phyloP scores from a whole-genome alignment of 495 filamentous ascomycete genomes.

The Lasiosphaeria ovina region DNA sequence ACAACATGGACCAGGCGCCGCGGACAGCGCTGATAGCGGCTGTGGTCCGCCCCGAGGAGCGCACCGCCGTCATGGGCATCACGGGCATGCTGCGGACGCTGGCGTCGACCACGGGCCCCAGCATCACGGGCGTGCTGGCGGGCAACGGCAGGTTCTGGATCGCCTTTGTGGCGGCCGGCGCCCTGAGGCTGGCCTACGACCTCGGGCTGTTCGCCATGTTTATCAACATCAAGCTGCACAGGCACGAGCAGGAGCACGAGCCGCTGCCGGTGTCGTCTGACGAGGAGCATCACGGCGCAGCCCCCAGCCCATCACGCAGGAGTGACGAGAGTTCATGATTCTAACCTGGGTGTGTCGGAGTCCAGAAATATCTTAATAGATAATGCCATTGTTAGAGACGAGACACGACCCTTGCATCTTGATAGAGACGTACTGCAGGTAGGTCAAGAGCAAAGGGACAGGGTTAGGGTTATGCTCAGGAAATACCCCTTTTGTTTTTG shows the following conservation, averaged over 20 bases:
- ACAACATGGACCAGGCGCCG: slow-evolving; percentile 78
- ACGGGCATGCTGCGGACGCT: slow-evolving; percentile 69
- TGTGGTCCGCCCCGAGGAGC: slow-evolving; percentile 67
- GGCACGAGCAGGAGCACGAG: slow-evolving; percentile 28
- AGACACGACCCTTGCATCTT: too few species aligned
- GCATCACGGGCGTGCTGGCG: slow-evolving; percentile 70
- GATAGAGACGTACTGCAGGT: too few species aligned
- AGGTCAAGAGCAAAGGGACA: too few species aligned
- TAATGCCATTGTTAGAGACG: too few species aligned
- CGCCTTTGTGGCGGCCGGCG: slow-evolving; percentile 71
- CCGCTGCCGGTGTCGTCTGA: neutral
- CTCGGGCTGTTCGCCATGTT: slow-evolving; percentile 71
- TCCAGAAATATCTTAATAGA: too few species aligned
- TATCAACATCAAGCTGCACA: slow-evolving; percentile 46
- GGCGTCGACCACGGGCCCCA: slow-evolving; percentile 62
- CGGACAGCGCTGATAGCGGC: slow-evolving; percentile 78
- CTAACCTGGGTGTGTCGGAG: too few species aligned
- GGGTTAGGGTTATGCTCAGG: too few species aligned
- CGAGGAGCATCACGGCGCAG: neutral
- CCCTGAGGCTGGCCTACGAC: slow-evolving; percentile 69
- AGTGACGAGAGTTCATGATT: too few species aligned
- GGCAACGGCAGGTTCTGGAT: slow-evolving; percentile 63
- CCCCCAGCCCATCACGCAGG: too few species aligned
- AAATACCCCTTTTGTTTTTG: too few species aligned
- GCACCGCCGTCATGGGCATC: slow-evolving; percentile 77